Evolutionary conservation across 495 filamentous ascomycete genomes (phyloP), one percentile per base, ranked within the genome.

Genomic region (Talaromyces thailandensis): DNA sequence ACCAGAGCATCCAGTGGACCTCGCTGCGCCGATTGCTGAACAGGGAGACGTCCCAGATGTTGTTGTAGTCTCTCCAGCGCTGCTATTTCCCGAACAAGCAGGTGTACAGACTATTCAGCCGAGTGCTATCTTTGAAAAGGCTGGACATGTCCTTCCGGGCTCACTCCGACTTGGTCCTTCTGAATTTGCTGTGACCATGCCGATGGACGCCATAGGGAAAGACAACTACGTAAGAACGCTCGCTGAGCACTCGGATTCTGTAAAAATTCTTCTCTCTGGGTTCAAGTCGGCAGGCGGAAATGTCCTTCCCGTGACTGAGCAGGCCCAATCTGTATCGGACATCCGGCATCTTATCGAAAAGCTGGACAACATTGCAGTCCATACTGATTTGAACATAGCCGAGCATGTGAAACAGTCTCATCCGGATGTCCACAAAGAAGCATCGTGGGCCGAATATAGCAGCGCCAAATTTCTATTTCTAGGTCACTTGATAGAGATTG

Each of bases 391-490:
- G 14, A 83, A 82, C 45, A 71, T 72, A 63, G 69, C 66, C 50
- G 73, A 65, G 3, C 76, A 76, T 68, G 68, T 71, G 64, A 76
- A 68, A 65, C 72, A 64, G 51, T 53, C 67, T 4, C 67, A 67
- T 4, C 72, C 70, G 0, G 68, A 77, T 26, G 65, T 77, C 16
- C 66, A 71, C 29, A 71, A 77, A 52, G 79, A 84, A 63, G 79
- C 83, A 11, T 67, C 73, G 14, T 86, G 82, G 79, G 80, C 82
- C 4, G 79, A 84, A 52, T 74, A 78, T 14, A 81, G 78, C 14
- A 86, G 84, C 64, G 68, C 81, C 28, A 82, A 86, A 66, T 84
- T 88, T 65, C 64, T 75, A 23, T 79, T 89, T 63, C 69, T 88
- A 5, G 70, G 77, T 32, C 72, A 79, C 66, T 70, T 88, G 43